phyloP scores from a whole-genome alignment of 306 rosid genomes.

The Cicer bijugum region DNA sequence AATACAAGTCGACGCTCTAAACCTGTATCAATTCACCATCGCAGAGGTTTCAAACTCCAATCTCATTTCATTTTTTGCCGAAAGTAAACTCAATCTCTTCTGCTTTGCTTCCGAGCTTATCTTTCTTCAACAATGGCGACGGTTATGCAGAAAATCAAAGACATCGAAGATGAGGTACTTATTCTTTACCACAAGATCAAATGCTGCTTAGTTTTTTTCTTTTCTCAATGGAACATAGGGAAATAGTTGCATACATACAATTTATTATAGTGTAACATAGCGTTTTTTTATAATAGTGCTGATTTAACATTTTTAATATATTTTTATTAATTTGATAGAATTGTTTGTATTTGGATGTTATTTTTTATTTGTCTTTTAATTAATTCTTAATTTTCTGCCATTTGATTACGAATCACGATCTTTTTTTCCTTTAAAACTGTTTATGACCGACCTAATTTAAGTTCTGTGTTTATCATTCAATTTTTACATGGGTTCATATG shows the following conservation, averaged over 20 bases:
- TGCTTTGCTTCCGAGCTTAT: slow-evolving; percentile 6
- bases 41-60: not conserved
- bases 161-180: slow-evolving; percentile 96
- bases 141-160: slow-evolving; percentile 97
- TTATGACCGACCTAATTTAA: not conserved
- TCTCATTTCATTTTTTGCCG: not conserved
- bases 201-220: not conserved
- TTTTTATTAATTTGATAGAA: not conserved
- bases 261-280: not conserved
- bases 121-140: slow-evolving; percentile 75
- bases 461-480: slow-evolving; percentile 26
- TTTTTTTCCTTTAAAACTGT: not conserved
- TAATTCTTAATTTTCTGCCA: not conserved
- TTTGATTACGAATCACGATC: not conserved
- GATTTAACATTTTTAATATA: not conserved
- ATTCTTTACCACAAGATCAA: slow-evolving; percentile 1
- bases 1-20: not conserved
- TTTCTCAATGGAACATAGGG: not conserved
- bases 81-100: not conserved
- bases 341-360: not conserved
- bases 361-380: not conserved
- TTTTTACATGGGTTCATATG: not conserved
- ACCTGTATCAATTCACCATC: not conserved
- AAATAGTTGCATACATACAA: not conserved
- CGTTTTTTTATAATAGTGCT: not conserved